A percentile compares a stretch with the other conserved stretches of the same genome.
Conservation (phyloP, 169 alveolate species). For the Besnoitia besnoiti region DNA sequence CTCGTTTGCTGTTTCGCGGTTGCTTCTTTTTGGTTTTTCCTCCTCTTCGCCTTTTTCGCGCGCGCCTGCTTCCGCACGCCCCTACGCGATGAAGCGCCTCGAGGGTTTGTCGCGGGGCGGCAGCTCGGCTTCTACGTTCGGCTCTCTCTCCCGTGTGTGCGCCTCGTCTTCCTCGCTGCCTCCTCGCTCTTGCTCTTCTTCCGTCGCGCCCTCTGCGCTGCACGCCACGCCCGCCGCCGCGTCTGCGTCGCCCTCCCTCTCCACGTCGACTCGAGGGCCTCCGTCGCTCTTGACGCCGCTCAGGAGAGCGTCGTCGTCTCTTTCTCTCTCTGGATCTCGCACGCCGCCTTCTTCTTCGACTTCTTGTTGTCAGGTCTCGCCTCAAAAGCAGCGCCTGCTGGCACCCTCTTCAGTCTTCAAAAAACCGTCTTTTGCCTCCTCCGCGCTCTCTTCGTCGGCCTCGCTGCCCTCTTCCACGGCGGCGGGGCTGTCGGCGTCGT, state of each 20-base stretch:
- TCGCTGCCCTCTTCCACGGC: no score
- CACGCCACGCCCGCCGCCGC: not conserved
- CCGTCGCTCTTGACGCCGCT: no score
- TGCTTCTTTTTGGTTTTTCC: not conserved
- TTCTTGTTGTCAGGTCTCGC: not conserved
- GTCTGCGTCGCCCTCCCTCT: not conserved
- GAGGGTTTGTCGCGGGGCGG: not conserved
- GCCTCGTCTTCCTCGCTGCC: not conserved
- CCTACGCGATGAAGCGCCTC: not conserved
- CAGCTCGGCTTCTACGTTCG: not conserved
- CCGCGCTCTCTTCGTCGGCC: no score
- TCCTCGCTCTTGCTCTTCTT: not conserved
- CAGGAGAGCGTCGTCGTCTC: not conserved
- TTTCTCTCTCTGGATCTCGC: not conserved
- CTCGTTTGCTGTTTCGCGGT: not conserved
- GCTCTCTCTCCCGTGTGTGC: not conserved
- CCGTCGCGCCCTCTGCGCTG: not conserved
- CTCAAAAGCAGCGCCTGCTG: not conserved
- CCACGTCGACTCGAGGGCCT: not conserved
- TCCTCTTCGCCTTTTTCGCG: not conserved
- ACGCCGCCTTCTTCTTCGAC: not conserved
- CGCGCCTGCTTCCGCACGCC: not conserved
- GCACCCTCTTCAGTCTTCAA: not conserved
- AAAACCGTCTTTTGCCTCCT: not conserved
- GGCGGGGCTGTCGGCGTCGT: no score